Base-by-base conservation (phyloP, 1,139 yeast species). In the Pichia terricola region DNA sequence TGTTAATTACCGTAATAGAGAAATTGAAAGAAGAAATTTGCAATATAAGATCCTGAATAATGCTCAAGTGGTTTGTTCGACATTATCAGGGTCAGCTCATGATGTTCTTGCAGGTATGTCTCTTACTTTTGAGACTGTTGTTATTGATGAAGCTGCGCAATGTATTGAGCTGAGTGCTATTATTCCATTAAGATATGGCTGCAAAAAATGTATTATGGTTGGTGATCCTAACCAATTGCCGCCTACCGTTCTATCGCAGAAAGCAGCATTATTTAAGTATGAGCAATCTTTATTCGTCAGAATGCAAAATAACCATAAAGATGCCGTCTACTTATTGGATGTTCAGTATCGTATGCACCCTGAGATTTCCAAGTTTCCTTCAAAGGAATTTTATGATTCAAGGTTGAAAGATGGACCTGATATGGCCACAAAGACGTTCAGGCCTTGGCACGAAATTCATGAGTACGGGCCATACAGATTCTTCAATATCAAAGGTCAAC, bases 301-400 rank as follows among this genome's bases (percentile, higher is more conserved):
- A 54, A 88, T 94, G 94, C 95, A 84, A 55, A 76, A 77, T 49
- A 76, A 74, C 44, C 57, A 73, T 55, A 80, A 75, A 33, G 70
- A 67, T 51, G 77, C 79, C 0, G 81, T 83, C 2, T 78, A 87
- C 53, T 67, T 94, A 53, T 72, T 94, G 56, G 81, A 91, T 61
- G 91, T 87, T n/a, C 99, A 94, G 60, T 94, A 91, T 61, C 91
- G 98, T 67, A 94, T 94, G 98, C 95, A 94, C 62, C 96, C 98
- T 0, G 79, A 73, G 10, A 94, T 94, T 42, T 84, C 97, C 25
- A 63, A 57, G 44, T 94, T 94, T 60, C 98, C 98, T 1, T 85
- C 96, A 38, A 59, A 66, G 11, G 86, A 86, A 57, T 94, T 94
- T 60, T 94, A 94, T 57, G 60, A 76, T 5, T 81, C 87, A 2